Percentiles rank a stretch among this genome's conserved stretches.
Evolutionary conservation across 1,284 basidiomycete species (phyloP).

Genomic region (Amylostereum areolatum): DNA sequence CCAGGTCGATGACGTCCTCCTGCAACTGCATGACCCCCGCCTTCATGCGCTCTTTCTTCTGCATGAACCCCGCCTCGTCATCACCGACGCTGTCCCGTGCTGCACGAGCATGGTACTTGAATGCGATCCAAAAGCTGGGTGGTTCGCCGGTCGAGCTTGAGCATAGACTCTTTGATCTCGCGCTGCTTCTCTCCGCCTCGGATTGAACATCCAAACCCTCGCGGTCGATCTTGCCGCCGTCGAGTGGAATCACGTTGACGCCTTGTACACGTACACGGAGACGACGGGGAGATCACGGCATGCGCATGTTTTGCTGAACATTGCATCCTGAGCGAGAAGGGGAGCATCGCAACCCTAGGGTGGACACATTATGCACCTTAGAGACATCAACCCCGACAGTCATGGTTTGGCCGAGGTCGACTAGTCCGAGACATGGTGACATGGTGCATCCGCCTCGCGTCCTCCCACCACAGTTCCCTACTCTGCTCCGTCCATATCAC

Average conservation of each 20-base stretch:
- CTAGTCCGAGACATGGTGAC: constrained; percentile 81
- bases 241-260: constrained; percentile 95
- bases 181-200: constrained; percentile 59
- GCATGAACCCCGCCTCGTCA: constrained; percentile 55
- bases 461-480: too few relatives aligned
- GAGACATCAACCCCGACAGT: constrained; percentile 96
- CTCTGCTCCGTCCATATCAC: too few relatives aligned
- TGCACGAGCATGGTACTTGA: constrained; percentile 67
- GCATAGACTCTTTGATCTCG: constrained; percentile 71
- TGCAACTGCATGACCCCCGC: constrained; percentile 66
- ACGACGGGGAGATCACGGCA: constrained; percentile 91
- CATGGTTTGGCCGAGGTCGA: constrained; percentile 93
- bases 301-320: constrained; percentile 97
- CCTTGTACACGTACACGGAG: constrained; percentile 93
- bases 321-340: constrained; percentile 85
- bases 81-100: constrained; percentile 63
- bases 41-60: constrained; percentile 68
- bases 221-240: constrained; percentile 96
- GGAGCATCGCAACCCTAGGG: constrained; percentile 45
- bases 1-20: constrained; percentile 62
- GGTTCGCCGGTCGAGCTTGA: constrained; percentile 82
- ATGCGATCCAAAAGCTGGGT: constrained; percentile 73
- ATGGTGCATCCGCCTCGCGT: too few relatives aligned
- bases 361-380: constrained; percentile 91
- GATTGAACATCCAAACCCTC: constrained; percentile 87